Evolutionary conservation across 371 early-diverging fungal species (phyloP).

Genomic region (Mortierella sp.): DNA sequence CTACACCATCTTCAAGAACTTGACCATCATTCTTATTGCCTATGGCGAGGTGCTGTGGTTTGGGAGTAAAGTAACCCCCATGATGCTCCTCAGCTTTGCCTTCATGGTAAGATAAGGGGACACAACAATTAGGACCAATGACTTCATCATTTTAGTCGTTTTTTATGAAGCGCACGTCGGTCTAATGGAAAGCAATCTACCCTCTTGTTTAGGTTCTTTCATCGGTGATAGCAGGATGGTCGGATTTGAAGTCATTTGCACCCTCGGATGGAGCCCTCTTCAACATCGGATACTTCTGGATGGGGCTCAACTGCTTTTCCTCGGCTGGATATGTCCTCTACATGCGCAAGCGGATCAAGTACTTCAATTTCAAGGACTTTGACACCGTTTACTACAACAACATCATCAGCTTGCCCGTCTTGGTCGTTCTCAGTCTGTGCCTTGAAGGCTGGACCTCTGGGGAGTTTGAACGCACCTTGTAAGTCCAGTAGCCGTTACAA

Average conservation of each 20-base stretch:
- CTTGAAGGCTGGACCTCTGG: conserved; percentile 82
- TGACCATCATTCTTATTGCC: conserved; percentile 97
- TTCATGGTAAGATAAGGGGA: conserved; percentile 78
- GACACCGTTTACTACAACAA: conserved; percentile 99
- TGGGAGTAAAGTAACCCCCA: conserved; percentile 78
- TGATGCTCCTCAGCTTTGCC: conserved; percentile 88
- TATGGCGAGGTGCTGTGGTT: conserved; percentile 93
- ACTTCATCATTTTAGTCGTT: neutral
- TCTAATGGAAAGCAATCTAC: neutral
- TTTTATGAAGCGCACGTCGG: neutral
- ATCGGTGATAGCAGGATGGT: conserved; percentile 91
- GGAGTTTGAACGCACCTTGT: conserved; percentile 70
- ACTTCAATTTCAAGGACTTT: conserved; percentile 90
- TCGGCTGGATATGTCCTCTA: conserved; percentile 94
- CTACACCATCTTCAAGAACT: conserved; percentile 99
- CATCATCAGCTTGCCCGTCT: conserved; percentile 88
- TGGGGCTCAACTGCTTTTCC: conserved; percentile 90
- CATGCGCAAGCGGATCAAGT: conserved; percentile 90
- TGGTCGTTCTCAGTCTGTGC: conserved; percentile 80
- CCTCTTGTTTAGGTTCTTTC: conserved; percentile 72
- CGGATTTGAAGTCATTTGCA: conserved; percentile 66
- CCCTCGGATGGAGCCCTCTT: conserved; percentile 35
- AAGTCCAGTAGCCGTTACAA: conserved; percentile 41
- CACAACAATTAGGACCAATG: neutral
- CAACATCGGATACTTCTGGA: conserved; percentile 91